These are phyloP conservation scores for Cyamopsis tetragonoloba DNA, from an alignment of 306 rosid species.

Conservation along the genomic window DNA sequence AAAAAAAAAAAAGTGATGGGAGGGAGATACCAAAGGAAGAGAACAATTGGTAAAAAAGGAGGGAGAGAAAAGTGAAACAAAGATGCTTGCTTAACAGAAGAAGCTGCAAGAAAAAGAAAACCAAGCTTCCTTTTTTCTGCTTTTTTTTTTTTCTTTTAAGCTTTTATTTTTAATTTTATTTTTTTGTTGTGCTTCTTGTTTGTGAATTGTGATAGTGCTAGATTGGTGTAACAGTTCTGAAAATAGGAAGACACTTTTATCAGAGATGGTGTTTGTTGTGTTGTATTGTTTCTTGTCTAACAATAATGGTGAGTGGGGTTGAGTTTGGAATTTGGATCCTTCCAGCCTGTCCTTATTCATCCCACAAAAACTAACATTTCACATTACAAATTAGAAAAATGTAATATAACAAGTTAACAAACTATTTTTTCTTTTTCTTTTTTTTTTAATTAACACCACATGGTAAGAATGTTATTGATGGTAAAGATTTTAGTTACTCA, in stretches of 20 bases:
- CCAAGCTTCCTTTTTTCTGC: background rate
- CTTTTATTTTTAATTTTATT: background rate
- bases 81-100: conserved; percentile 23
- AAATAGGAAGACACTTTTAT: conserved; percentile 12
- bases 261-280: background rate
- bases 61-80: background rate
- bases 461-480: too few relatives aligned
- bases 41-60: background rate
- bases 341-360: conserved; percentile 64
- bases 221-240: background rate
- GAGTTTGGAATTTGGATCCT: conserved; percentile 50
- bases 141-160: background rate
- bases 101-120: background rate
- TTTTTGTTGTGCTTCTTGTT: background rate
- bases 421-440: background rate
- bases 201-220: too few relatives aligned
- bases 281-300: conserved; percentile 12
- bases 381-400: conserved; percentile 24
- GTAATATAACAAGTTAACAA: background rate
- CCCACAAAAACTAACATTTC: conserved; percentile 28
- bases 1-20: background rate
- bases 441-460: too few relatives aligned
- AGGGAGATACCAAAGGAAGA: background rate
- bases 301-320: conserved; percentile 57
- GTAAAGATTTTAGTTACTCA: too few relatives aligned